Evolutionary conservation across 768 basidiomycete genomes (phyloP).

Genomic region (Serendipita sp.): DNA sequence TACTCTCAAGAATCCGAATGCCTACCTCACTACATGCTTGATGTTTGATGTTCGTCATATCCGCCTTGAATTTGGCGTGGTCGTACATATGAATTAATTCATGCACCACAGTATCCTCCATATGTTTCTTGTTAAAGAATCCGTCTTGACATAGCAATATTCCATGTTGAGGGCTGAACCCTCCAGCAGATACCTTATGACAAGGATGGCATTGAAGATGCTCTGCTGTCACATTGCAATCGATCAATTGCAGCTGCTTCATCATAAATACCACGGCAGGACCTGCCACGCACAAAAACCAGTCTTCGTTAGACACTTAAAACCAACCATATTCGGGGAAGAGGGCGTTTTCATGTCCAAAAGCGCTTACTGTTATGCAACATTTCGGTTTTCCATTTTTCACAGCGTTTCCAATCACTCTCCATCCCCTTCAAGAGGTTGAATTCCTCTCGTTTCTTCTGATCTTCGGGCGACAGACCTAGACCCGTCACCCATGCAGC

Average conservation of each 20-base stretch:
- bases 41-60: slow-evolving; percentile 80
- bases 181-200: slow-evolving; percentile 54
- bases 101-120: slow-evolving; percentile 87
- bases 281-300: slow-evolving; percentile 29
- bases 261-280: slow-evolving; percentile 83
- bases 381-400: slow-evolving; percentile 52
- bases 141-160: slow-evolving; percentile 76
- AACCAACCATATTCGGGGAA: background rate
- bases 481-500: slow-evolving; percentile 35
- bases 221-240: slow-evolving; percentile 50
- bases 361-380: slow-evolving; percentile 48
- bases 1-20: background rate
- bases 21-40: slow-evolving; percentile 91
- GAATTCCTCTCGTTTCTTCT: slow-evolving; percentile 15
- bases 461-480: slow-evolving; percentile 32
- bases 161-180: slow-evolving; percentile 62
- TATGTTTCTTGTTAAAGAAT: slow-evolving; percentile 64
- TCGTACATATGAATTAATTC: slow-evolving; percentile 94
- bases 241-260: slow-evolving; percentile 65
- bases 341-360: background rate
- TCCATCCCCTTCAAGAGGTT: slow-evolving; percentile 22
- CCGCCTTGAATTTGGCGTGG: slow-evolving; percentile 84
- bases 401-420: slow-evolving; percentile 33
- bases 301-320: background rate
- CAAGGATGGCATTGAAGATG: slow-evolving; percentile 81